These are phyloP conservation scores for Sphenostylis stenocarpa DNA, from an alignment of 306 rosid genomes.

Conservation along the genomic window DNA sequence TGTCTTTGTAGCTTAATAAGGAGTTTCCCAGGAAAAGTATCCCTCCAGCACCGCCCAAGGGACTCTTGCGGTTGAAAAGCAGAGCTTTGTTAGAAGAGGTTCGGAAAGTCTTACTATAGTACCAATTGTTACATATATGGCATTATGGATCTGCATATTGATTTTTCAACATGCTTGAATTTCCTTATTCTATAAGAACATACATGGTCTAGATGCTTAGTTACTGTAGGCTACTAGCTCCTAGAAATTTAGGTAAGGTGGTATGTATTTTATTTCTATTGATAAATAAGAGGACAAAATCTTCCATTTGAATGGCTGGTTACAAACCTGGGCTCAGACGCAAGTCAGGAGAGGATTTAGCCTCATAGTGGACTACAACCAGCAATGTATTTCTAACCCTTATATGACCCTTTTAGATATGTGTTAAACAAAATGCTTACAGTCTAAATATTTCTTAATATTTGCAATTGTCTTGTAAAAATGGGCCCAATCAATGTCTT, in stretches of 20 bases:
- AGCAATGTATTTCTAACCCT: conserved; percentile 3
- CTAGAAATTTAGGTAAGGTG: neutral
- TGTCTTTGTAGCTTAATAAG: conserved; percentile 67
- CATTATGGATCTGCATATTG: conserved; percentile 24
- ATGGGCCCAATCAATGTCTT: neutral
- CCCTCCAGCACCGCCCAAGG: conserved; percentile 94
- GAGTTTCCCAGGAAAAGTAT: conserved; percentile 76
- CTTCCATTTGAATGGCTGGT: too few relatives aligned
- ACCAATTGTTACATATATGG: conserved; percentile 20
- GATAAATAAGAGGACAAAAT: too few relatives aligned
- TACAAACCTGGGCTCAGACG: too few relatives aligned
- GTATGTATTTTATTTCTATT: neutral
- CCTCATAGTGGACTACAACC: too few relatives aligned
- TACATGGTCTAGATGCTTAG: conserved; percentile 8
- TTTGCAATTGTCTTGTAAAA: conserved; percentile 24
- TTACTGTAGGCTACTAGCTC: conserved; percentile 1
- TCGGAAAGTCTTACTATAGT: conserved; percentile 31
- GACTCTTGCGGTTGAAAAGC: conserved; percentile 82
- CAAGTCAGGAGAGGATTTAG: too few relatives aligned
- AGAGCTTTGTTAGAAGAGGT: conserved; percentile 96
- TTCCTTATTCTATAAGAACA: neutral
- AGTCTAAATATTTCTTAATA: neutral
- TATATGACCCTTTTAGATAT: conserved; percentile 8
- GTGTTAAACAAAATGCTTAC: conserved; percentile 12
- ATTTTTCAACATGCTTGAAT: conserved; percentile 27